Conservation (phyloP, 1,139 yeast species). For the Lizanozyma gosingica region DNA sequence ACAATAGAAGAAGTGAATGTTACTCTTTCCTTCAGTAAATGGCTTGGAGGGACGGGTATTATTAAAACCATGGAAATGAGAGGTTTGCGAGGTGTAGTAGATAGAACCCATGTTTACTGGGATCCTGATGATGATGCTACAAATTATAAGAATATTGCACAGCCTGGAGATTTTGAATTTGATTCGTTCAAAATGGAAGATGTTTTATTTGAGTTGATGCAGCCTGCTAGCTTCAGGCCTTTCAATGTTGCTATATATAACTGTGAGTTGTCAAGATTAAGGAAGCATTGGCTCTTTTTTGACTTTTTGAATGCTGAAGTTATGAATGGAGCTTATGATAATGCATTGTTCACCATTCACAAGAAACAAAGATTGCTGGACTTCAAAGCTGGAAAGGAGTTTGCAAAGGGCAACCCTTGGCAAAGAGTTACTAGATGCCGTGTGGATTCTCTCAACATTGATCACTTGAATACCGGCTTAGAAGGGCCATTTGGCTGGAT, state of each 20-base stretch:
- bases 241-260: constrained; percentile 81
- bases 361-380: constrained; percentile 55
- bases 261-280: constrained; percentile 67
- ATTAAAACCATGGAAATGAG: constrained; percentile 72
- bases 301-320: constrained; percentile 80
- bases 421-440: constrained; percentile 68
- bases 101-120: constrained; percentile 82
- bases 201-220: constrained; percentile 68
- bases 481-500: constrained; percentile 98
- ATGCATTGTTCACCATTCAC: constrained; percentile 85
- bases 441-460: constrained; percentile 76
- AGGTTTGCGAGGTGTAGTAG: constrained; percentile 88
- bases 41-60: constrained; percentile 88
- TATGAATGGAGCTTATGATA: constrained; percentile 87
- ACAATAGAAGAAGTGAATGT: constrained; percentile 82
- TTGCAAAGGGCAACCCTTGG: constrained; percentile 43
- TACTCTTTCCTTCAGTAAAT: constrained; percentile 70
- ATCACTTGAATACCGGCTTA: constrained; percentile 82
- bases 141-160: constrained; percentile 61
- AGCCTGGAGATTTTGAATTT: constrained; percentile 90
- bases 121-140: constrained; percentile 75
- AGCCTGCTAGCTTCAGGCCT: constrained; percentile 74
- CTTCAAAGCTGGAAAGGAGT: constrained; percentile 18
- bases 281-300: constrained; percentile 90
- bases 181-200: constrained; percentile 79